Evolutionary conservation across 176 grass and related monocot species (phyloP), one percentile per base, ranked within the genome.

Genomic region (Elymus sibiricus): DNA sequence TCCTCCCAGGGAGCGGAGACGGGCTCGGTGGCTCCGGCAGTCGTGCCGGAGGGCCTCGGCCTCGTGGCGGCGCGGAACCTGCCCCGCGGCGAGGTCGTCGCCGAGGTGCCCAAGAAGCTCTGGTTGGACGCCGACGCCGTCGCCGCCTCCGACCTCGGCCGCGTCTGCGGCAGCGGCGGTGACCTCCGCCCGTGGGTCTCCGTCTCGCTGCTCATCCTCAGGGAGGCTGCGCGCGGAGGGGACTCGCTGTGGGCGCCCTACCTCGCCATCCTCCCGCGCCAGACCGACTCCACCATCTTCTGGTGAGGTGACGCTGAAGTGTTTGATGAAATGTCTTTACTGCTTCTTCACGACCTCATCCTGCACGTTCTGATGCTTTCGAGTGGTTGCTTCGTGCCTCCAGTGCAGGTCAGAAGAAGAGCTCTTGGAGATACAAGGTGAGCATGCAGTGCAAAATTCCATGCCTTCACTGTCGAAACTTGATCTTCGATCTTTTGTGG

Each of bases 371-470:
- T 81, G 74, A 81, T 84, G 83, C 76, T 76, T 76, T 93, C 79
- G 79, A 89, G 27, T 86, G 76, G 82, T 84, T 40, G 73, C 76
- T 84, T 90, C 71, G 65, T 94, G 90, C 83, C 87, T 96, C 83
- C 94, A 94, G 92, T 93, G 92, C 94, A 99, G 94, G 97, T 92
- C 97, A 85, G 97, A 96, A 88, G 88, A 96, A 79, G 97, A 99
- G 97, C 92, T 99, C 76, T 82, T 81, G 76, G 90, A 94, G 87
- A 99, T 96, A 82, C 90, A 99, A 90, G 97, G 97, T 96, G 80
- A 49, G 77, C 24, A 1, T 34, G 37, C 64, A 59, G 80, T 44
- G 11, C 27, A 61, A 70, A 59, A 84, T 19, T 22, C 27, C n/a
- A 76, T 13, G 26, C 10, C 6, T 46, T 61, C 6, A 5, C 5